Conservation (phyloP, 768 basidiomycete genomes). For the Russula brevipes region DNA sequence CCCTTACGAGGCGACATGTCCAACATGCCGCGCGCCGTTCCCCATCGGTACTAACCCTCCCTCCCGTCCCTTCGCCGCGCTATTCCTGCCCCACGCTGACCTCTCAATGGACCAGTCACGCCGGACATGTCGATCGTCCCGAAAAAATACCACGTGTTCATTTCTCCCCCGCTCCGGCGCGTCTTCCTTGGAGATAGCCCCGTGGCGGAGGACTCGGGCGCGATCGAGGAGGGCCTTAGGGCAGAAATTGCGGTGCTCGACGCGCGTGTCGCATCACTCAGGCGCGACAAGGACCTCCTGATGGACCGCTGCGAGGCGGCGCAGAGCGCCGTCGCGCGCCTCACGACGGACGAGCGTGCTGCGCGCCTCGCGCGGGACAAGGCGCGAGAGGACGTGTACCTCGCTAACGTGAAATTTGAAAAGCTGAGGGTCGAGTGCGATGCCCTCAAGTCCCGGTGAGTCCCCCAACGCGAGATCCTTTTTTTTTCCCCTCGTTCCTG, state of each 20-base stretch:
- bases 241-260: conserved; percentile 2
- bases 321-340: neutral
- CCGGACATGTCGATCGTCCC: conserved; percentile 14
- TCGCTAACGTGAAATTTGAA: neutral
- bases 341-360: conserved; percentile 8
- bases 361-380: neutral
- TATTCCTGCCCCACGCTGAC: neutral
- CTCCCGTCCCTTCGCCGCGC: neutral
- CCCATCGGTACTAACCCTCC: conserved; percentile 7
- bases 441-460: neutral
- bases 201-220: neutral
- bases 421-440: neutral
- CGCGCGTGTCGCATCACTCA: conserved; percentile 3
- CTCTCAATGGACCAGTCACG: neutral
- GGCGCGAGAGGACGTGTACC: neutral
- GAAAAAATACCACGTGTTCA: conserved; percentile 19
- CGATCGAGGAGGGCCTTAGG: conserved; percentile 4
- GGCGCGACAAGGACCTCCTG: conserved; percentile 18
- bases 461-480: neutral
- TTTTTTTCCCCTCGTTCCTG: too few relatives aligned
- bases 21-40: conserved; percentile 19
- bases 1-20: conserved; percentile 12
- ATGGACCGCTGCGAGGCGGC: conserved; percentile 8
- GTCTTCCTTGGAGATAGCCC: conserved; percentile 4
- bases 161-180: conserved; percentile 14